These are phyloP conservation scores for Alliaria petiolata DNA, from an alignment of 345 rosid genomes.

Conservation along the genomic window DNA sequence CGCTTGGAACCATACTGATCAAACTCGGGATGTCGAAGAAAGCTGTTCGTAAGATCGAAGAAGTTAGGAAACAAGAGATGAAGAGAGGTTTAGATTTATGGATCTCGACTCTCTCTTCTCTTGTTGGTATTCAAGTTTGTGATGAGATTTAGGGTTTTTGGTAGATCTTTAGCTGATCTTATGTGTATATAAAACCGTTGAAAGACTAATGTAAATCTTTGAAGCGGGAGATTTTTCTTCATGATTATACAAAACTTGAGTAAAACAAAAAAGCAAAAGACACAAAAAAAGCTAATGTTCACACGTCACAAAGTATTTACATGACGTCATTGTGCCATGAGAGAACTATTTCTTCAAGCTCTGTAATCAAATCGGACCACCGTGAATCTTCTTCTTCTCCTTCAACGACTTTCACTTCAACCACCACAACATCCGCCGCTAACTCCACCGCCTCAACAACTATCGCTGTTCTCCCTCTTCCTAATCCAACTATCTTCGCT, in stretches of 20 bases:
- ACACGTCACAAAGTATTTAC: conserved; percentile 29
- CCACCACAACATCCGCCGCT: conserved; percentile 48
- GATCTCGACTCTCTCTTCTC: conserved; percentile 52
- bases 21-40: conserved; percentile 69
- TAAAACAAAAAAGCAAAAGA: not conserved
- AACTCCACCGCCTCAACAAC: conserved; percentile 50
- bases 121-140: conserved; percentile 33
- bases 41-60: conserved; percentile 52
- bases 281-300: not conserved
- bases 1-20: conserved; percentile 52
- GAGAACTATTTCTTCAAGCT: conserved; percentile 61
- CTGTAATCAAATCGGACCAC: conserved; percentile 65
- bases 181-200: conserved; percentile 14
- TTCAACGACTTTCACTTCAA: conserved; percentile 56
- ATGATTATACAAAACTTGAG: conserved; percentile 15
- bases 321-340: conserved; percentile 56
- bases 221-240: conserved; percentile 1
- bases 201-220: not conserved
- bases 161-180: not conserved
- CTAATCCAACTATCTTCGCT: conserved; percentile 34
- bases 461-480: conserved; percentile 56
- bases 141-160: not conserved
- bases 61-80: conserved; percentile 43
- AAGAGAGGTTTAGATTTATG: conserved; percentile 51
- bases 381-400: conserved; percentile 55